phyloP scores from a whole-genome alignment of 2,329 filamentous ascomycete genomes.

The Pyricularia grisea region DNA sequence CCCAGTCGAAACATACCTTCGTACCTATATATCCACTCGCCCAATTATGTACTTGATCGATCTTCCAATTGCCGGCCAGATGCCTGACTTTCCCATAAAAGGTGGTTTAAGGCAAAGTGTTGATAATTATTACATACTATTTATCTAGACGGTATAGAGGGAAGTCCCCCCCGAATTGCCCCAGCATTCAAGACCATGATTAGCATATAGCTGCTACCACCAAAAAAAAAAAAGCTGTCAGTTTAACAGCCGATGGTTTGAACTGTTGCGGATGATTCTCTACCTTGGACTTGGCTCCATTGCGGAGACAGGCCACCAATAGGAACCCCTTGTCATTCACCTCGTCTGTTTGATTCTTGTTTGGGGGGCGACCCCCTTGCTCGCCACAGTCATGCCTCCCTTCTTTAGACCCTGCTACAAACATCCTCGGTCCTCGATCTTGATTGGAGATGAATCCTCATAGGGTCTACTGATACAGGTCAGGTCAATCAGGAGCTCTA shows the following conservation, averaged over 20 bases:
- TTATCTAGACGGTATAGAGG: not conserved
- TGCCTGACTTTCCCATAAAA: not conserved
- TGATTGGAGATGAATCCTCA: not conserved
- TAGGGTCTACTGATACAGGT: not conserved
- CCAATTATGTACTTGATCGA: not conserved
- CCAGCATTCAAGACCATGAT: not conserved
- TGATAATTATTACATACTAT: not conserved
- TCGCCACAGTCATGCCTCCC: constrained; percentile 27
- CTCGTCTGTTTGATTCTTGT: constrained; percentile 35
- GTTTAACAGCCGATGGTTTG: not conserved
- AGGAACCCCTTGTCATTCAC: not conserved
- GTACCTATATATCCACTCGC: not conserved
- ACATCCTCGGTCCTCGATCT: not conserved
- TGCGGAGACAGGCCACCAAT: not conserved
- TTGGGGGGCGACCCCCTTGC: constrained; percentile 26
- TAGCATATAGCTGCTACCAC: not conserved
- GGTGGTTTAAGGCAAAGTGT: not conserved
- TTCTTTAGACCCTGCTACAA: constrained; percentile 21
- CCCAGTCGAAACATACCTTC: not conserved
- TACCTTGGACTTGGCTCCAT: not conserved
- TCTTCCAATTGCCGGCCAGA: not conserved
- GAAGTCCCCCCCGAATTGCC: not conserved
- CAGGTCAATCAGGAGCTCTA: not conserved
- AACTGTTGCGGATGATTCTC: not conserved
- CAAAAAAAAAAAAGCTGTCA: not conserved